Conservation (phyloP, 495 filamentous ascomycete species). For the Xylaria nigripes region DNA sequence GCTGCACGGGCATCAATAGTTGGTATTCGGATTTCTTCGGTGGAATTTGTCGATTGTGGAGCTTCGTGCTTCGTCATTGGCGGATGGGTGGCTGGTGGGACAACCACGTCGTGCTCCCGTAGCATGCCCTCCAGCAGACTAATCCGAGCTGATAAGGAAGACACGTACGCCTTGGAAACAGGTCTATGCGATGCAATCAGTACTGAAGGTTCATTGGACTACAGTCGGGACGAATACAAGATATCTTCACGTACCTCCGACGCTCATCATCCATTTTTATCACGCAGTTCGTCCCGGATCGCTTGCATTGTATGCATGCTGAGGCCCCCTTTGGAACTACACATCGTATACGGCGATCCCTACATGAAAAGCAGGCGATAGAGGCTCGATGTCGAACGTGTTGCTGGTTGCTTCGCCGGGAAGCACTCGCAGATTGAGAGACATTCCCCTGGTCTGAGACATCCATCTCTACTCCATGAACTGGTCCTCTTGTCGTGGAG, state of each 20-base stretch:
- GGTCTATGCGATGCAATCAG: constrained; percentile 27
- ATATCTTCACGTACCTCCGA: constrained; percentile 29
- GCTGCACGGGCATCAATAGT: not conserved
- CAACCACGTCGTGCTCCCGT: constrained; percentile 37
- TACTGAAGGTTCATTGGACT: not conserved
- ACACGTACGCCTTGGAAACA: constrained; percentile 51
- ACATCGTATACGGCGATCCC: constrained; percentile 48
- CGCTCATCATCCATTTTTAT: constrained; percentile 52
- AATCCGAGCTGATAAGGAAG: constrained; percentile 45
- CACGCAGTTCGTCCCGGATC: constrained; percentile 42
- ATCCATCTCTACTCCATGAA: constrained; percentile 13
- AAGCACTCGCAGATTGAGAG: constrained; percentile 15
- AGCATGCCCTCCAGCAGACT: constrained; percentile 42
- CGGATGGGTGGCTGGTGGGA: constrained; percentile 44
- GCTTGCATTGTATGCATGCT: constrained; percentile 47
- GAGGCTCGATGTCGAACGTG: constrained; percentile 34
- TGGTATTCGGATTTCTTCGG: constrained; percentile 3
- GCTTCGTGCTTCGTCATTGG: constrained; percentile 43
- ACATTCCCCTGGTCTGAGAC: constrained; percentile 23
- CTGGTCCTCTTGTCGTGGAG: not conserved
- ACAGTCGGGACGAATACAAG: not conserved
- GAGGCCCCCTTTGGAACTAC: constrained; percentile 44
- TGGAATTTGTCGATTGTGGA: constrained; percentile 14
- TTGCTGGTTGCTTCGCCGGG: constrained; percentile 23
- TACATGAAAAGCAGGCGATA: constrained; percentile 35